phyloP scores from a whole-genome alignment of 495 filamentous ascomycete genomes.

The Xylaria telfairii region DNA sequence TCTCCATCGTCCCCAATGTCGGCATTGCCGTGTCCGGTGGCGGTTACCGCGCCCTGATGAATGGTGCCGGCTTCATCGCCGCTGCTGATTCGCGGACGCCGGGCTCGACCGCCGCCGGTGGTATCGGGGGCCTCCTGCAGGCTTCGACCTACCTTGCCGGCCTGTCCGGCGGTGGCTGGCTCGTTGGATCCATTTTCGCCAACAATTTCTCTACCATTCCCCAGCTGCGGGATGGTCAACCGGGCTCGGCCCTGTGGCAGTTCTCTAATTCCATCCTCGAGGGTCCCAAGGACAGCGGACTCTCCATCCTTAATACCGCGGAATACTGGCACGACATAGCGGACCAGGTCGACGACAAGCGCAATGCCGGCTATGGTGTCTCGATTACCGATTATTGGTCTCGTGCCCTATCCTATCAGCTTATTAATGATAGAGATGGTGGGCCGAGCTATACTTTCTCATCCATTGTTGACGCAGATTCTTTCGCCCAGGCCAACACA shows the following conservation, averaged over 20 bases:
- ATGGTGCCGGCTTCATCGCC: constrained; percentile 84
- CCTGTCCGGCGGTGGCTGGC: constrained; percentile 86
- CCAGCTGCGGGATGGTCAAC: constrained; percentile 61
- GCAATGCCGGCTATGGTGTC: constrained; percentile 72
- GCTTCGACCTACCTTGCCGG: constrained; percentile 83
- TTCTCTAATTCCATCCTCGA: constrained; percentile 77
- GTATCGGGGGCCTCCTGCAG: constrained; percentile 86
- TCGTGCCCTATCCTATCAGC: constrained; percentile 80
- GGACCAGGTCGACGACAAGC: constrained; percentile 68
- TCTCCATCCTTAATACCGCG: constrained; percentile 49
- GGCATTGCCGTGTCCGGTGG: constrained; percentile 70
- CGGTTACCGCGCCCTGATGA: constrained; percentile 87
- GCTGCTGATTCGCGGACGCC: constrained; percentile 81
- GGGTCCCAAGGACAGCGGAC: constrained; percentile 46
- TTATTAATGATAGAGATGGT: constrained; percentile 79
- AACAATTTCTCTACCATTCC: constrained; percentile 89
- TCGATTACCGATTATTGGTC: constrained; percentile 90
- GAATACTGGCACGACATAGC: constrained; percentile 72
- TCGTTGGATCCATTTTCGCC: constrained; percentile 81
- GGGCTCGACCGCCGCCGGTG: constrained; percentile 68
- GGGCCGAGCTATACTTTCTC: constrained; percentile 86
- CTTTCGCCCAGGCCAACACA: constrained; percentile 72
- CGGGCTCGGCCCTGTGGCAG: constrained; percentile 70
- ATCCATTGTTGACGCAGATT: constrained; percentile 72
- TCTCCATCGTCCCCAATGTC: constrained; percentile 68